These are phyloP conservation scores for Mortierella sp. DNA, from an alignment of 371 early-diverging fungal species.

Conservation along the genomic window DNA sequence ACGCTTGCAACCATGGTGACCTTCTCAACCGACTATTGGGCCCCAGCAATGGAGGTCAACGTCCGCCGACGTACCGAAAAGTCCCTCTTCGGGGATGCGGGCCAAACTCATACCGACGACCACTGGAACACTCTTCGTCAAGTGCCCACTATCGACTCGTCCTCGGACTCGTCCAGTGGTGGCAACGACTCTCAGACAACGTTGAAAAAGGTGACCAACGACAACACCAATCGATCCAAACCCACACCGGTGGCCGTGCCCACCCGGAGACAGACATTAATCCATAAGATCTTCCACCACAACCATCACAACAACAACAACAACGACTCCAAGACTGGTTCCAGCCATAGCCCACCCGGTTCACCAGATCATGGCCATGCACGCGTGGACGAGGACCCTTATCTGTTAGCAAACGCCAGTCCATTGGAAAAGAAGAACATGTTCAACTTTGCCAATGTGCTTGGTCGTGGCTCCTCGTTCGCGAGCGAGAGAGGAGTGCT, in stretches of 20 bases:
- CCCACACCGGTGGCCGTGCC: slow-evolving; percentile 14
- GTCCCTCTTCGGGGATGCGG: slow-evolving; percentile 12
- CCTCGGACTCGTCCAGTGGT: slow-evolving; percentile 5
- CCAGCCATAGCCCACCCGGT: slow-evolving; percentile 22
- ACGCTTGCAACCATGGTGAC: slow-evolving; percentile 52
- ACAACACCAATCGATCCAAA: background rate
- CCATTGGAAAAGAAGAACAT: slow-evolving; percentile 46
- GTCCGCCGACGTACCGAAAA: slow-evolving; percentile 57
- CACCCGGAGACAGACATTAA: slow-evolving; percentile 34
- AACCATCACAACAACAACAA: slow-evolving; percentile 6
- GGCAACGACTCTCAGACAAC: slow-evolving; percentile 5
- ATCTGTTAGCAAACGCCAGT: slow-evolving; percentile 13
- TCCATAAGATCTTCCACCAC: slow-evolving; percentile 54
- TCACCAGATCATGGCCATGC: slow-evolving; percentile 17
- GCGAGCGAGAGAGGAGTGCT: slow-evolving; percentile 30
- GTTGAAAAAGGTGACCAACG: background rate
- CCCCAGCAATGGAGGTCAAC: slow-evolving; percentile 57
- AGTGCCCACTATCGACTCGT: slow-evolving; percentile 40
- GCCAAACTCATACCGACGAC: slow-evolving; percentile 5
- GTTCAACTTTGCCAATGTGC: slow-evolving; percentile 44
- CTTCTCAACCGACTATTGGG: slow-evolving; percentile 62
- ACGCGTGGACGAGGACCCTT: slow-evolving; percentile 21
- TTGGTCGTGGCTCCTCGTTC: slow-evolving; percentile 24
- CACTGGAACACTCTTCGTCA: slow-evolving; percentile 38
- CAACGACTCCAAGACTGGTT: slow-evolving; percentile 31